Evolutionary conservation across 192 early-diverging fungal species (phyloP).

Genomic region (Linnemannia zychae): DNA sequence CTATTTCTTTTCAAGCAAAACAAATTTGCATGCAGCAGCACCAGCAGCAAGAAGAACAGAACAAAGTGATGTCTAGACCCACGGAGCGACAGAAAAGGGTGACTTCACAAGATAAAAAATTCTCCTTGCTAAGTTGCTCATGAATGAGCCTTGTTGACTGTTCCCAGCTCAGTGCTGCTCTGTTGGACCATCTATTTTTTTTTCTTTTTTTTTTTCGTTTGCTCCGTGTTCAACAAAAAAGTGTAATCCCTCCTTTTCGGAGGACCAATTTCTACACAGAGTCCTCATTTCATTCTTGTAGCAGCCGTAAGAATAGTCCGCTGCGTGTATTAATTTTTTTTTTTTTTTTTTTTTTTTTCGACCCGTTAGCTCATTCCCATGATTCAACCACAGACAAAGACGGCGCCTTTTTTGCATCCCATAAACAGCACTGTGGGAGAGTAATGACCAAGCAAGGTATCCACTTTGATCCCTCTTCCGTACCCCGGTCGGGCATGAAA

Average conservation of each 20-base stretch:
- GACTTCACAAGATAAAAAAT: not conserved
- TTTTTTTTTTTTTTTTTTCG: not conserved
- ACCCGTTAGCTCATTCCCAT: not conserved
- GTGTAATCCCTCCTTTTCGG: not conserved
- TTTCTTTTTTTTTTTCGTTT: not conserved
- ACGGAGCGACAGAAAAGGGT: not conserved
- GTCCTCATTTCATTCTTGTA: not conserved
- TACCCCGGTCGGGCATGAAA: not conserved
- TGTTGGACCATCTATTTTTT: not conserved
- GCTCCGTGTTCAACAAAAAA: not conserved
- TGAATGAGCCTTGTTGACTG: no score
- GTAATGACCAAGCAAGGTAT: not conserved
- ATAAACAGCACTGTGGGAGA: not conserved
- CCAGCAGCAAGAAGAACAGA: not conserved
- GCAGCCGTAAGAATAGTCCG: not conserved
- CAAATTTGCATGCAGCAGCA: not conserved
- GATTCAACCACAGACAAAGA: not conserved
- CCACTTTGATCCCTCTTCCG: not conserved
- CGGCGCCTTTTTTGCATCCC: not conserved
- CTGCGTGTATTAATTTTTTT: no score
- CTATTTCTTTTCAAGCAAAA: not conserved
- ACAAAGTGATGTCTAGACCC: not conserved
- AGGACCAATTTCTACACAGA: not conserved
- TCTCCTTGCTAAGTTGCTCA: not conserved
- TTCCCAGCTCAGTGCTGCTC: no score